phyloP scores from a whole-genome alignment of 1,284 basidiomycete genomes.

The Malassezia japonica region DNA sequence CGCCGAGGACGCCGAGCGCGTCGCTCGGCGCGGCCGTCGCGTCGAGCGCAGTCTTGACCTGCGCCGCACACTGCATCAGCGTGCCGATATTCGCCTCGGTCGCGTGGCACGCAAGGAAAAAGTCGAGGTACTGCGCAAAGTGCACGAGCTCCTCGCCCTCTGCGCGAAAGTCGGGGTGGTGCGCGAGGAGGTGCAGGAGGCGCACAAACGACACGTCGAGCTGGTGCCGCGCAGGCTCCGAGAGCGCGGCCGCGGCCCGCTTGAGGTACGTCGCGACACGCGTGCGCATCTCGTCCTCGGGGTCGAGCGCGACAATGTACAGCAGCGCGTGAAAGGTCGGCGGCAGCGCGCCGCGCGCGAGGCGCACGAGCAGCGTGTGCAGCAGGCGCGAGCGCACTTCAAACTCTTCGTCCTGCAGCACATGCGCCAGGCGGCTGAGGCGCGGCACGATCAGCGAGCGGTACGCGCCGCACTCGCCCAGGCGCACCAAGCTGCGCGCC shows the following conservation, averaged over 20 bases:
- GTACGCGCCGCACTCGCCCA: constrained; percentile 61
- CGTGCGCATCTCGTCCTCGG: constrained; percentile 55
- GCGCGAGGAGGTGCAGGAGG: constrained; percentile 74
- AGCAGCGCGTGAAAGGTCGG: constrained; percentile 70
- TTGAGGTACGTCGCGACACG: constrained; percentile 27
- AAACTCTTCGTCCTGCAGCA: constrained; percentile 76
- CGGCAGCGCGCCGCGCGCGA: constrained; percentile 59
- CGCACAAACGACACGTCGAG: constrained; percentile 75
- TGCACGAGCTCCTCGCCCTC: constrained; percentile 58
- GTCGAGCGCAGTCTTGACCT: constrained; percentile 77
- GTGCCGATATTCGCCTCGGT: constrained; percentile 61
- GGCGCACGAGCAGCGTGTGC: constrained; percentile 61
- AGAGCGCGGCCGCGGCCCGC: constrained; percentile 7
- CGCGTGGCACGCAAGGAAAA: constrained; percentile 71
- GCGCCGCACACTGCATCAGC: constrained; percentile 69
- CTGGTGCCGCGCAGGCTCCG: constrained; percentile 17
- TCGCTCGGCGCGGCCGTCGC: constrained; percentile 33
- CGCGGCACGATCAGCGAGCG: constrained; percentile 51
- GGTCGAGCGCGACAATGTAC: constrained; percentile 82
- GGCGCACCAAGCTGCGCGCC: constrained; percentile 67
- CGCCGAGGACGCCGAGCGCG: constrained; percentile 73
- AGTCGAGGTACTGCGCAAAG: constrained; percentile 60
- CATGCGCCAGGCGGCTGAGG: constrained; percentile 59
- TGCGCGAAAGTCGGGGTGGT: constrained; percentile 81
- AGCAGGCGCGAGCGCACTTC: constrained; percentile 72